Conservation (phyloP, 2,329 filamentous ascomycete species). For the Paracoccidioides brasiliensis region DNA sequence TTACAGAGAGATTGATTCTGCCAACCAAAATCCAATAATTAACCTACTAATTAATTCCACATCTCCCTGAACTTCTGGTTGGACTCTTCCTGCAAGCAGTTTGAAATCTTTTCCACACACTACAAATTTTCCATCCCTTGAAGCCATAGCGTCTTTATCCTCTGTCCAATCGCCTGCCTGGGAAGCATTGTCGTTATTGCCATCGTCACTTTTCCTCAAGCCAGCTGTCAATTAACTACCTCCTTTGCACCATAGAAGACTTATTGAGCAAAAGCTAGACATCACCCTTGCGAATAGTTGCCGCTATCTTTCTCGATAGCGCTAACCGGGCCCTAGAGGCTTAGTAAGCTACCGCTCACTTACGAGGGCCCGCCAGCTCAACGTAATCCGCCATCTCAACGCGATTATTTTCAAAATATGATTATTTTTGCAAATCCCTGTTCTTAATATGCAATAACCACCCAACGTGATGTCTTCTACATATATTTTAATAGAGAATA, state of each 20-base stretch:
- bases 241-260: constrained; percentile 38
- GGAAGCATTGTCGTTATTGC: constrained; percentile 6
- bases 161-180: neutral
- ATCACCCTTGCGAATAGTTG: constrained; percentile 51
- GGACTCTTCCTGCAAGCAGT: constrained; percentile 20
- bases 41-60: constrained; percentile 7
- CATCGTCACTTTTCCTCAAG: constrained; percentile 7
- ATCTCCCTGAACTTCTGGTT: constrained; percentile 20
- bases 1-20: too few species aligned
- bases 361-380: too few species aligned
- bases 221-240: constrained; percentile 16
- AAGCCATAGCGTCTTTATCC: neutral
- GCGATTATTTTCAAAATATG: too few species aligned
- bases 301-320: constrained; percentile 52
- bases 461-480: too few species aligned
- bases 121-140: constrained; percentile 8
- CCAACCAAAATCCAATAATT: neutral
- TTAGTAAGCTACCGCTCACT: too few species aligned
- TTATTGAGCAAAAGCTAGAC: constrained; percentile 63
- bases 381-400: too few species aligned
- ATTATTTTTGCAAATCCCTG: too few species aligned
- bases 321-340: too few species aligned
- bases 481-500: too few species aligned
- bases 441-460: too few species aligned
- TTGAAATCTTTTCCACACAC: constrained; percentile 21